phyloP scores from a whole-genome alignment of 2,329 filamentous ascomycete species.

The Trichoderma aggressivum region DNA sequence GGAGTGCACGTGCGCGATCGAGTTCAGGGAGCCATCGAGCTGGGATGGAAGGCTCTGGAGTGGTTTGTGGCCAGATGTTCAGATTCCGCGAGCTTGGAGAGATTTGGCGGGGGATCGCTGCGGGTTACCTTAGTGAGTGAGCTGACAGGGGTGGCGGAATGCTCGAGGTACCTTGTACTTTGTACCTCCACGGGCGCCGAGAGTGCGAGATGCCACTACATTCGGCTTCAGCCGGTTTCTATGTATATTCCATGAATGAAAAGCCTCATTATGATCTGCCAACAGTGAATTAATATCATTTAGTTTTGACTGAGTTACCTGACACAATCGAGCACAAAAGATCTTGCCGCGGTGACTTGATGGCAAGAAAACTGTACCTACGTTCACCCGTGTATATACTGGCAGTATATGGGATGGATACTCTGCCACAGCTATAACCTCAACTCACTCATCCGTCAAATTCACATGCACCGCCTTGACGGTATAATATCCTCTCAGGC shows the following conservation, averaged over 20 bases:
- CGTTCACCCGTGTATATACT: not conserved
- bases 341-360: not conserved
- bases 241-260: not conserved
- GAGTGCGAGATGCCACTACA: not conserved
- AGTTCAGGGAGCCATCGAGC: slow-evolving; percentile 3
- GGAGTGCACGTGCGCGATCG: not conserved
- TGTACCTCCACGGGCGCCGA: not conserved
- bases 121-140: not conserved
- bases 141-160: not conserved
- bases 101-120: slow-evolving; percentile 11
- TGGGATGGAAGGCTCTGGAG: not conserved
- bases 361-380: no score
- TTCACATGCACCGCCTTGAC: slow-evolving; percentile 33
- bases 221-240: not conserved
- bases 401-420: not conserved
- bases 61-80: slow-evolving; percentile 15
- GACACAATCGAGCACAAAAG: not conserved
- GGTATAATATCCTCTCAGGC: slow-evolving; percentile 29
- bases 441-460: slow-evolving; percentile 21
- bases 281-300: not conserved
- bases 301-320: rapidly evolving
- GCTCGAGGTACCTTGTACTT: not conserved
- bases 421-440: not conserved
- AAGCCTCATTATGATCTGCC: not conserved
- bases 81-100: slow-evolving; percentile 1